Evolutionary conservation across 78 protist genomes (phyloP).

Genomic region (Dictyostelium intermedium): DNA sequence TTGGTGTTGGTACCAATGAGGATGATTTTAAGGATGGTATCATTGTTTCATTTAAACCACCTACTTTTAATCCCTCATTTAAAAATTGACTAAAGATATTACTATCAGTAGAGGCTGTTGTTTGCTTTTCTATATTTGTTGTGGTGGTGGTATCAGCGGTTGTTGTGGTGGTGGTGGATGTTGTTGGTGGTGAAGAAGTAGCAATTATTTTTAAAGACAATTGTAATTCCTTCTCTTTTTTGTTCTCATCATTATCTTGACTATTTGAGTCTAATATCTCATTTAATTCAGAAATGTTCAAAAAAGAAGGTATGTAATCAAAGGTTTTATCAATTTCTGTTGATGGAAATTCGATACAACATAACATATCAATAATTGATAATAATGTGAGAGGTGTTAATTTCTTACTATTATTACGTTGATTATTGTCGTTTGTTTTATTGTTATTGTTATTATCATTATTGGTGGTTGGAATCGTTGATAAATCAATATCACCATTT

Average conservation of each 20-base stretch:
- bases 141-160: neutral
- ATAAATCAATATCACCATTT: neutral
- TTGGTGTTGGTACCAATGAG: neutral
- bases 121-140: neutral
- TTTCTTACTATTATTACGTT: neutral
- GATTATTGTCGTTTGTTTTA: neutral
- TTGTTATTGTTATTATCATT: neutral
- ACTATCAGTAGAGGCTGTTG: neutral
- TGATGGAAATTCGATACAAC: constrained; percentile 65
- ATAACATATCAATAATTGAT: constrained; percentile 71
- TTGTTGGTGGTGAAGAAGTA: neutral
- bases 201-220: neutral
- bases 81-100: constrained; percentile 16
- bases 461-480: neutral
- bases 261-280: neutral
- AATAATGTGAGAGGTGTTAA: neutral
- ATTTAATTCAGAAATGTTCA: neutral
- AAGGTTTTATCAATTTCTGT: constrained; percentile 25
- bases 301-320: constrained; percentile 53
- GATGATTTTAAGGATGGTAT: neutral
- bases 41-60: neutral
- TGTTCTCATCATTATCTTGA: neutral
- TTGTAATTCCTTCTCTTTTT: neutral
- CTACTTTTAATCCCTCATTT: constrained; percentile 5
- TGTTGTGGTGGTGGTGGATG: neutral